Evolutionary conservation across 2,329 filamentous ascomycete genomes (phyloP), one percentile per base, ranked within the genome.

Genomic region (Diaporthe caulivora): DNA sequence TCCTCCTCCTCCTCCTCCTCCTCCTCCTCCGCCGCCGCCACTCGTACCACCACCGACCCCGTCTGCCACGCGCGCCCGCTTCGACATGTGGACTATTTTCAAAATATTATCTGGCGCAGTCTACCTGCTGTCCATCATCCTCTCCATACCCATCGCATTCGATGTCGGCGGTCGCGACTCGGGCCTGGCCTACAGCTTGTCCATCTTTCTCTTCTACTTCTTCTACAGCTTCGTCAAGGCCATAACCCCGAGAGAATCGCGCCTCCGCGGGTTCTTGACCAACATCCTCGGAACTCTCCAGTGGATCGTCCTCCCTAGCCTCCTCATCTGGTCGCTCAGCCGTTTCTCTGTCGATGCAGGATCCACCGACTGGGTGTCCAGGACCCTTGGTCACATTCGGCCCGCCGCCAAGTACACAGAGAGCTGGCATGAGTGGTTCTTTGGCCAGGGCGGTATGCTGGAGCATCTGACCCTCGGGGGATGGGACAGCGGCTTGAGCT

Each of bases 101-200:
- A 92, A 93, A 82, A 89, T 93, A 82, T 82, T 95, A 78, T 94
- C 94, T 81, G 94, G 94, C 85, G 88, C 92, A 81, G 85, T 94
- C 84, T 98, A 98, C 86, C 92, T 98, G 79, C 89, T 95, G 84
- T 94, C 94, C 85, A 95, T 98, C 83, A 92, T 98, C 81, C 93
- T 98, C 81, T 98, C 95, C 76, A 97, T 99, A 82, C 97, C 97
- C 75, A 92, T 99, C 81, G 94, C 96, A 80, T 98, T 98, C 86
- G 97, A 99, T 90, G 96, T 98, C 80, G 97, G 97, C 82, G 97
- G 97, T 76, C 92, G 95, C 80, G 95, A 97, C 79, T 97, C 95
- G 81, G 97, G 97, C 74, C 89, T 99, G 80, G 96, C 95, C 76
- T 98, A 97, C 86, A 98, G 95, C 81, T 90, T 98, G 70, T 91